phyloP scores from a whole-genome alignment of 2,329 filamentous ascomycete genomes.

The Hypoxylon sp. region DNA sequence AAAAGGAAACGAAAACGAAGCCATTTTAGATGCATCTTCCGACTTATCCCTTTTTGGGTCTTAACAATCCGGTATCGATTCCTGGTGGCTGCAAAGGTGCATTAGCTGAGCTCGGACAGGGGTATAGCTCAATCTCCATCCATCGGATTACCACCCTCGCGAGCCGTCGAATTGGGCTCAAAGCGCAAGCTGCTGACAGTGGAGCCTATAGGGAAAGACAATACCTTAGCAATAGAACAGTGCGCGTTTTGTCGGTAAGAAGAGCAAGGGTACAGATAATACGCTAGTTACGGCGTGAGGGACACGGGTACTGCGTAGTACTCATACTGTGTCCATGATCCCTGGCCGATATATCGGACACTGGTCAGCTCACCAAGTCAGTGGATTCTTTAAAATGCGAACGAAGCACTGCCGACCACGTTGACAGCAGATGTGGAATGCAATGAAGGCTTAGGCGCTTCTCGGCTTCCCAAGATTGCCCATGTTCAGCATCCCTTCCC shows the following conservation, averaged over 20 bases:
- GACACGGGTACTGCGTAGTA: constrained; percentile 24
- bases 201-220: constrained; percentile 15
- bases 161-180: constrained; percentile 42
- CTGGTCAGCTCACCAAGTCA: constrained; percentile 18
- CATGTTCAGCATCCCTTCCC: constrained; percentile 9
- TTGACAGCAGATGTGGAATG: constrained; percentile 15
- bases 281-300: neutral
- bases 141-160: constrained; percentile 40
- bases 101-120: constrained; percentile 32
- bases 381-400: constrained; percentile 21
- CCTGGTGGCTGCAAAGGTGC: constrained; percentile 37
- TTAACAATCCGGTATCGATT: constrained; percentile 37
- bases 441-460: constrained; percentile 9
- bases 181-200: constrained; percentile 29
- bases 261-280: constrained; percentile 10
- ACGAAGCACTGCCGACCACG: constrained; percentile 29
- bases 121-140: constrained; percentile 32
- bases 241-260: constrained; percentile 10
- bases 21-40: constrained; percentile 31
- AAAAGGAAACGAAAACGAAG: constrained; percentile 14
- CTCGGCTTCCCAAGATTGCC: constrained; percentile 6
- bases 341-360: constrained; percentile 19
- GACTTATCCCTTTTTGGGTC: constrained; percentile 35
- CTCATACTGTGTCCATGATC: constrained; percentile 23
- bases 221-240: constrained; percentile 26